Percentiles rank a stretch among this genome's conserved stretches.
phyloP scores from a whole-genome alignment of 169 alveolate species.

The Cryptosporidium xiaoi region DNA sequence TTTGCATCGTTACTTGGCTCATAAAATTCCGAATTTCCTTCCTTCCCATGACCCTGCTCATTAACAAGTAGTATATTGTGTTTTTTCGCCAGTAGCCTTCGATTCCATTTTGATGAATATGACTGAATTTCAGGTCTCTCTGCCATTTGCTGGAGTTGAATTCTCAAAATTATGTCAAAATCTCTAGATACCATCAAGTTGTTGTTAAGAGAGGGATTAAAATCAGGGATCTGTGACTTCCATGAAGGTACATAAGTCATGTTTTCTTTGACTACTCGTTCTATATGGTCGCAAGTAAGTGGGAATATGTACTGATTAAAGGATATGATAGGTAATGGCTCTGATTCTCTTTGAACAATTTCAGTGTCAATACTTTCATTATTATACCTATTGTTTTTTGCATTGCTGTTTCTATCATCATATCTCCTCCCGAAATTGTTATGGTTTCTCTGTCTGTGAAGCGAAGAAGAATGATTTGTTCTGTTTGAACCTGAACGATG shows the following conservation, averaged over 20 bases:
- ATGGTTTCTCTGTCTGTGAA: slow-evolving; percentile 2
- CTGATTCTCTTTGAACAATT: slow-evolving; percentile 1
- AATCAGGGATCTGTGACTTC: neutral
- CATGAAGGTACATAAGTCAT: slow-evolving; percentile 22
- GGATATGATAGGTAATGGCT: slow-evolving; percentile 29
- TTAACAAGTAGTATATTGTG: slow-evolving; percentile 11
- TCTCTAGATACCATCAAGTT: slow-evolving; percentile 57
- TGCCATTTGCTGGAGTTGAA: slow-evolving; percentile 73
- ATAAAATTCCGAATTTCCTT: slow-evolving; percentile 2
- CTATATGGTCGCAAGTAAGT: slow-evolving; percentile 35
- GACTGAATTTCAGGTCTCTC: slow-evolving; percentile 75
- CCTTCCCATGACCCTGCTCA: too few relatives aligned
- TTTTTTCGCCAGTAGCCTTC: slow-evolving; percentile 55
- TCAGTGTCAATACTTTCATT: slow-evolving; percentile 4
- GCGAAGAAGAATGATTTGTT: neutral
- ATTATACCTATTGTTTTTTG: neutral
- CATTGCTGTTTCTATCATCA: neutral
- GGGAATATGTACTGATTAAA: slow-evolving; percentile 34
- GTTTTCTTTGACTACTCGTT: slow-evolving; percentile 5
- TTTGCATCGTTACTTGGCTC: neutral
- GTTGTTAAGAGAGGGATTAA: slow-evolving; percentile 12
- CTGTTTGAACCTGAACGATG: neutral
- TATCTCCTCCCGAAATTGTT: slow-evolving; percentile 14
- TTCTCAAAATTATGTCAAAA: slow-evolving; percentile 56
- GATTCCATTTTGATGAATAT: slow-evolving; percentile 68